Evolutionary conservation across 352 stramenopile species (phyloP), one percentile per base, ranked within the genome.

Genomic region (Globisporangium heterothallicum): DNA sequence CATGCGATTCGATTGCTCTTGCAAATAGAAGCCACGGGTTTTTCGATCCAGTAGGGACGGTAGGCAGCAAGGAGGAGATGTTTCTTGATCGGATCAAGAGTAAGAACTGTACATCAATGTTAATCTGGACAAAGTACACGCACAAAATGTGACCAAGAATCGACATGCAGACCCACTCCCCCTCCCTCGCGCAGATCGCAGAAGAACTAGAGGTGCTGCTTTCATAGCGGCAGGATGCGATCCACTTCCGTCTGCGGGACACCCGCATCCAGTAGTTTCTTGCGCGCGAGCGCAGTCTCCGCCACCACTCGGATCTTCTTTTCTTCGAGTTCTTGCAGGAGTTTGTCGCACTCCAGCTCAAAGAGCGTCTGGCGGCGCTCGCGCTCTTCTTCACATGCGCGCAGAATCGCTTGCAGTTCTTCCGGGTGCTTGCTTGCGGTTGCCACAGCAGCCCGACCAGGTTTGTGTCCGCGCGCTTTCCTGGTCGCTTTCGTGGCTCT

Each of bases 21-120:
- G 24, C 84, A 88, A 40, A 95, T 94, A 72, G 86, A 94, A 49
- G 68, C 84, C 44, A 96, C 86, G 10, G 88, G 90, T 18, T 97
- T 97, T 49, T 86, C 85, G 30, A 94, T 97, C 44, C 86, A 97
- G 44, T 97, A 40, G 25, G 6, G 21, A 56, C 30, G 26, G 32
- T 32, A 19, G 21, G 26, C 27, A 51, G 24, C 21, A 10, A 43
- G 16, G 25, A 53, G n/a, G n/a, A n/a, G n/a, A n/a, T n/a, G n/a
- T n/a, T n/a, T n/a, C n/a, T n/a, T n/a, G n/a, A n/a, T n/a, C n/a
- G n/a, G n/a, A n/a, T n/a, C n/a, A n/a, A n/a, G n/a, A n/a, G n/a
- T n/a, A n/a, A n/a, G n/a, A n/a, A n/a, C n/a, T n/a, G n/a, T n/a
- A n/a, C n/a, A n/a, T n/a, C n/a, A n/a, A n/a, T n/a, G 8, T 18